Percentiles rank a stretch among this genome's conserved stretches.
Conservation (phyloP, 2,329 filamentous ascomycete species). For the Xylariaceae sp. region DNA sequence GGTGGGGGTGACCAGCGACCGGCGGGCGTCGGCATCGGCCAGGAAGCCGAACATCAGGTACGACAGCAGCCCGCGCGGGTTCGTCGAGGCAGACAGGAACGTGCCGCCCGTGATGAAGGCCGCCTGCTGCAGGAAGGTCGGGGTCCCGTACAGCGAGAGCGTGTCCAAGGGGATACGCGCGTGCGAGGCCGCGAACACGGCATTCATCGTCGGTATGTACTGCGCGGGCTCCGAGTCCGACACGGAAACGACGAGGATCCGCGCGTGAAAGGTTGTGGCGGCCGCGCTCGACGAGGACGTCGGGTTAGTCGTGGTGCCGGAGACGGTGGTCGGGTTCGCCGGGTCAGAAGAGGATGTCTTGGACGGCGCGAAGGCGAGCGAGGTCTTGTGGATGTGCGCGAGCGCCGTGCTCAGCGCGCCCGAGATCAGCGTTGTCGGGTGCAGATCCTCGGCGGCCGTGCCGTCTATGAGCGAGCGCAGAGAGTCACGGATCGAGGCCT, state of each 20-base stretch:
- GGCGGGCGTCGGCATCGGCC: constrained; percentile 59
- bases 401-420: constrained; percentile 90
- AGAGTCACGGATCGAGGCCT: constrained; percentile 75
- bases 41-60: constrained; percentile 96
- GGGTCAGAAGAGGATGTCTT: constrained; percentile 47
- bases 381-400: constrained; percentile 84
- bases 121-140: constrained; percentile 93
- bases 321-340: constrained; percentile 37
- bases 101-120: constrained; percentile 63
- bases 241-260: constrained; percentile 88
- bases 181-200: constrained; percentile 92
- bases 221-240: constrained; percentile 83
- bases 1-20: constrained; percentile 74
- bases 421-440: constrained; percentile 80
- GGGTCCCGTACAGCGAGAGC: constrained; percentile 79
- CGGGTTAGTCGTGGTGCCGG: constrained; percentile 26
- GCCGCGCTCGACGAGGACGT: constrained; percentile 28
- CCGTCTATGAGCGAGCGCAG: constrained; percentile 71
- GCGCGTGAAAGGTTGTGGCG: constrained; percentile 63
- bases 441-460: constrained; percentile 67
- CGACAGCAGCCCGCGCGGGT: constrained; percentile 76
- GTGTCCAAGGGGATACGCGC: constrained; percentile 90
- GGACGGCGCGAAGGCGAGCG: constrained; percentile 64
- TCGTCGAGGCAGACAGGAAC: constrained; percentile 51
- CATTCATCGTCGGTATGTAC: constrained; percentile 99